Evolutionary conservation across 768 basidiomycete species (phyloP), one percentile per base, ranked within the genome.

Genomic region (Lactarius sp.): DNA sequence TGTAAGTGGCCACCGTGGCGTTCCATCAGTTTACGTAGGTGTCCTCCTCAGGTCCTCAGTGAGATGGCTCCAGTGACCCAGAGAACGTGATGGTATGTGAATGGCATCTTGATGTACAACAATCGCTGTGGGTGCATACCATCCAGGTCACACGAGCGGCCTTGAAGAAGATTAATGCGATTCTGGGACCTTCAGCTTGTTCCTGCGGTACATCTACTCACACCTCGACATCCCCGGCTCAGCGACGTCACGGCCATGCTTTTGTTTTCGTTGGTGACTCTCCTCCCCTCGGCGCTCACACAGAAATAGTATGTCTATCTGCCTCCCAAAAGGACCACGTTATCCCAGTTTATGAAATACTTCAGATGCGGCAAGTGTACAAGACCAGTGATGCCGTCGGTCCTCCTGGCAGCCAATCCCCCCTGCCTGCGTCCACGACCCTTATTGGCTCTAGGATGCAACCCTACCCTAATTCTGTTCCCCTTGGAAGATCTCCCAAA

Each of bases 341-440:
- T 22, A 49, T 27, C 22, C 22, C 47, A 7, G 12, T 47, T 47
- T 3, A 50, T 27, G 18, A 31, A 6, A 36, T 6, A 20, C 46
- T 10, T 39, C 41, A 66, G 83, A 81, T 83, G 81, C 52, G 80
- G 80, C 47, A 82, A 70, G 77, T 81, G 65, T 83, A 72, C 68
- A 78, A 77, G 74, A 41, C 73, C 7, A 73, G 74, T 27, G 71
- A 79, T 59, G 73, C 77, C 1, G 71, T 78, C 6, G 75, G 79
- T 18, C 76, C 76, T 0, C 80, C 82, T 0, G 80, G 78, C 0
- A 80, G 81, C 2, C 73, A 77, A 56, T 83, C 83, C 61, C 61
- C 73, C 7, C 59, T 75, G 1, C 78, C 79, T 1, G 66, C 69
- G 0, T 59, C 66, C 3, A 79, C 78, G 4, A 20, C 77, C 81